Evolutionary conservation across 129 eudicot species (phyloP), one percentile per base, ranked within the genome.

Genomic region (Lactuca saligna): DNA sequence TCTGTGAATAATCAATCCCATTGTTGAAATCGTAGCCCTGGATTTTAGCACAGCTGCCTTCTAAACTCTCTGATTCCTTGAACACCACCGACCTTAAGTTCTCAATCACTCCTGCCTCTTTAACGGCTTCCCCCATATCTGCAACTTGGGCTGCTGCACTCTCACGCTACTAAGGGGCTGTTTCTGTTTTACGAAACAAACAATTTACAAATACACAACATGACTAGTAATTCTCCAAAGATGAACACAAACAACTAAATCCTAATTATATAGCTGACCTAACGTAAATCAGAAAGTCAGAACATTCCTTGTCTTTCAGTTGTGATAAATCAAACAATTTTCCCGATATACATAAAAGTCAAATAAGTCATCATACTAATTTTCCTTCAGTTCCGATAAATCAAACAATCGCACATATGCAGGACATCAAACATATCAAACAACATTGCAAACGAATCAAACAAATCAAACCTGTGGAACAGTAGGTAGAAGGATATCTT

Each of bases 21-120:
- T 60, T 77, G 66, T 89, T 89, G 65, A 93, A 93, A 82, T 93
- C 97, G 57, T 93, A 93, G 58, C 99, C 97, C 78, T 83, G 84
- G 33, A 93, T 93, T 71, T 85, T 87, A 59, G 76, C 58, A 54
- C 82, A 77, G 7, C 67, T n/a, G 5, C 85, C 93, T 66, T 93
- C 95, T 16, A 87, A 71, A 35, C 66, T 74, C 74, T 87, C 99
- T 25, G 99, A 93, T 74, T 87, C 87, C 67, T 89, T 93, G 68
- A 93, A 89, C 32, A 85, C 99, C 0, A 44, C 81, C 3, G 95
- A 82, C 53, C 83, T 82, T 1, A 82, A 75, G 4, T 81, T 65
- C 16, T 82, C 88, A 70, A 90, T 76, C 14, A 80, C 61, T 10
- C 69, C 70, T 54, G 84, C 75, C 17, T 75, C 76, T 60, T 61